These are phyloP conservation scores for Lyophyllum semitale DNA, from an alignment of 768 basidiomycete species.

Conservation along the genomic window DNA sequence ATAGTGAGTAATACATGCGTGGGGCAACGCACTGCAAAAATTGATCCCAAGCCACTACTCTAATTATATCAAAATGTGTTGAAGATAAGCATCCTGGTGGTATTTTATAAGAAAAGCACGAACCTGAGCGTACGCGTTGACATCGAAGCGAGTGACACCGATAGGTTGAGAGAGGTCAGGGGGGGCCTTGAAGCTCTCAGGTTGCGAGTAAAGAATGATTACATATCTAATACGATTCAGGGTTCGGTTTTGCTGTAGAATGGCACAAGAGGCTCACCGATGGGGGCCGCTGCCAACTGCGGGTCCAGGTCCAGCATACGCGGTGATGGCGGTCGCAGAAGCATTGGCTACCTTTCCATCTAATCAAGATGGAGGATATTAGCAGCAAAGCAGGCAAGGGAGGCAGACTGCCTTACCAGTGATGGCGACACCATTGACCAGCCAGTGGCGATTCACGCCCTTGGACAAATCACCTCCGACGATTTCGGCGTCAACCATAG, in stretches of 20 bases:
- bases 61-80: conserved; percentile 21
- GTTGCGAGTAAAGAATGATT: conserved; percentile 65
- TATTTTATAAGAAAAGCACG: conserved; percentile 10
- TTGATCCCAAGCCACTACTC: conserved; percentile 55
- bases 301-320: conserved; percentile 74
- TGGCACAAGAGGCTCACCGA: conserved; percentile 45
- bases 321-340: conserved; percentile 53
- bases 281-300: conserved; percentile 72
- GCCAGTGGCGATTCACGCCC: conserved; percentile 79
- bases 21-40: conserved; percentile 53
- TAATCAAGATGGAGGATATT: conserved; percentile 12
- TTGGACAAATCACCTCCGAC: conserved; percentile 60
- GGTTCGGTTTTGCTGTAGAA: neutral
- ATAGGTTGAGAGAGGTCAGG: conserved; percentile 50
- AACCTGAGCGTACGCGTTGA: conserved; percentile 59
- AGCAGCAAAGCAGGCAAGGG: neutral
- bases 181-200: conserved; percentile 62
- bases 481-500: conserved; percentile 75
- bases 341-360: conserved; percentile 42
- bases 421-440: conserved; percentile 65
- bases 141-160: conserved; percentile 56
- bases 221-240: conserved; percentile 54
- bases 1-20: neutral
- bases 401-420: conserved; percentile 29
- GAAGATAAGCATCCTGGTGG: neutral